Percentiles rank a stretch among this genome's conserved stretches.
Evolutionary conservation across 306 rosid species (phyloP).

Genomic region (Corylus americana): DNA sequence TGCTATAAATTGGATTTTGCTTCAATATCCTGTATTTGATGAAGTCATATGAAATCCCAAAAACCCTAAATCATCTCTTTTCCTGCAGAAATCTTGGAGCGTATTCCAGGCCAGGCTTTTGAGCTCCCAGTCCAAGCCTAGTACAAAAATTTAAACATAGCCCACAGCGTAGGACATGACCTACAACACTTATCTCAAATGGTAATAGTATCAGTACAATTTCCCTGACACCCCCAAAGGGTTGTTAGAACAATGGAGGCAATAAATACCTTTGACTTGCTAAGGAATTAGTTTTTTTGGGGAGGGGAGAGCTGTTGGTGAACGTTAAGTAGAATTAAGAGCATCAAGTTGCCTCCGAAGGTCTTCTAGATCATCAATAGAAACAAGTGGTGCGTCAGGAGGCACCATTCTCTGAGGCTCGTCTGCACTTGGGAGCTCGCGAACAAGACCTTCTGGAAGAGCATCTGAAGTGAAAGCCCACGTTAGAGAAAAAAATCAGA

Average conservation of each 20-base stretch:
- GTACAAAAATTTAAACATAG: too few species aligned
- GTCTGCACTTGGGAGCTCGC: slow-evolving; percentile 89
- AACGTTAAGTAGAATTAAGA: slow-evolving; percentile 57
- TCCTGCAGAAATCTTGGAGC: background rate
- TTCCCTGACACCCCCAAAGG: background rate
- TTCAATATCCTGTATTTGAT: background rate
- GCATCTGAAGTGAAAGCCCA: slow-evolving; percentile 45
- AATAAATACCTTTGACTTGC: background rate
- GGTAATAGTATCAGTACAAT: background rate
- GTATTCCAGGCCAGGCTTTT: too few species aligned
- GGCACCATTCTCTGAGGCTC: slow-evolving; percentile 36
- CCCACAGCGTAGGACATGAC: too few species aligned
- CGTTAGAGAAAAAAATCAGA: slow-evolving; percentile 2
- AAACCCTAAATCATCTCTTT: background rate
- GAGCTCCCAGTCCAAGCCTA: too few species aligned
- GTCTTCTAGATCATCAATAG: slow-evolving; percentile 76
- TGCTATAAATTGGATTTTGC: background rate
- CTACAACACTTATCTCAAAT: background rate
- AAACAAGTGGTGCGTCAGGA: slow-evolving; percentile 33
- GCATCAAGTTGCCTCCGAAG: slow-evolving; percentile 84
- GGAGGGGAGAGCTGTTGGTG: background rate
- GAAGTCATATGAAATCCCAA: too few species aligned
- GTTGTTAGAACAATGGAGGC: background rate
- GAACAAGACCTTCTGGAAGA: slow-evolving; percentile 88
- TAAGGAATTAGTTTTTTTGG: background rate